Percentiles rank a stretch among this genome's conserved stretches.
Conservation (phyloP, 2,329 filamentous ascomycete species). For the Xylariomycetidae sp. region DNA sequence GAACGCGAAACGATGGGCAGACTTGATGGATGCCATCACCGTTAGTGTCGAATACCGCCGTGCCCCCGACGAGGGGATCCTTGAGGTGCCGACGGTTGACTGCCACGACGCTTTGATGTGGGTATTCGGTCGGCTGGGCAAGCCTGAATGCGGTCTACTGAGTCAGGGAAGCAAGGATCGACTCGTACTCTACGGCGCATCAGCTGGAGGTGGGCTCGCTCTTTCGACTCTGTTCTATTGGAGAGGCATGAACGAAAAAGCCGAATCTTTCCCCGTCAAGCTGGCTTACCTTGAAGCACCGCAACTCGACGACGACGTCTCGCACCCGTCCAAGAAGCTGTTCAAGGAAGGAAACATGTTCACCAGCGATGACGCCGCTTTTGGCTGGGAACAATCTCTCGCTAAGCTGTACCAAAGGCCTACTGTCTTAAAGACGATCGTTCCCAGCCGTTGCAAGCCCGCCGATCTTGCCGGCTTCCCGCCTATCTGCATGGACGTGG, state of each 20-base stretch:
- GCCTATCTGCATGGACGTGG: conserved; percentile 13
- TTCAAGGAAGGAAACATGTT: conserved; percentile 15
- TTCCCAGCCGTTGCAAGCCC: too few species aligned
- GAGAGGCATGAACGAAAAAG: conserved; percentile 1
- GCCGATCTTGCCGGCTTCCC: conserved; percentile 8
- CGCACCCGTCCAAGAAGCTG: conserved; percentile 8
- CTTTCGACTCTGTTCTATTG: conserved; percentile 11
- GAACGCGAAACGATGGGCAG: conserved; percentile 8
- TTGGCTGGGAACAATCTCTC: conserved; percentile 12
- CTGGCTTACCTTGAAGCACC: conserved; percentile 14
- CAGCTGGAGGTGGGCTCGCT: conserved; percentile 13
- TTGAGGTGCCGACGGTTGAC: conserved; percentile 12
- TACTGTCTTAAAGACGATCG: too few species aligned
- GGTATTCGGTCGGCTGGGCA: conserved; percentile 10
- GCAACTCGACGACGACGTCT: conserved; percentile 13
- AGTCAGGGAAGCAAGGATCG: conserved; percentile 6
- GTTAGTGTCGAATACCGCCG: conserved; percentile 14
- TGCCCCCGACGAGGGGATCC: conserved; percentile 12
- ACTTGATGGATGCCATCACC: conserved; percentile 8
- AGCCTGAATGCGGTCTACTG: conserved; percentile 2
- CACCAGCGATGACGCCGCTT: conserved; percentile 6
- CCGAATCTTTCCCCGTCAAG: conserved; percentile 7
- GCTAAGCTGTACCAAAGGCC: too few species aligned
- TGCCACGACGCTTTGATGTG: conserved; percentile 14
- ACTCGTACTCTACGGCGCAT: conserved; percentile 12